Percentiles rank a stretch among this genome's conserved stretches.
phyloP scores from a whole-genome alignment of 352 stramenopile species.

The Aphanomyces cochlioides region DNA sequence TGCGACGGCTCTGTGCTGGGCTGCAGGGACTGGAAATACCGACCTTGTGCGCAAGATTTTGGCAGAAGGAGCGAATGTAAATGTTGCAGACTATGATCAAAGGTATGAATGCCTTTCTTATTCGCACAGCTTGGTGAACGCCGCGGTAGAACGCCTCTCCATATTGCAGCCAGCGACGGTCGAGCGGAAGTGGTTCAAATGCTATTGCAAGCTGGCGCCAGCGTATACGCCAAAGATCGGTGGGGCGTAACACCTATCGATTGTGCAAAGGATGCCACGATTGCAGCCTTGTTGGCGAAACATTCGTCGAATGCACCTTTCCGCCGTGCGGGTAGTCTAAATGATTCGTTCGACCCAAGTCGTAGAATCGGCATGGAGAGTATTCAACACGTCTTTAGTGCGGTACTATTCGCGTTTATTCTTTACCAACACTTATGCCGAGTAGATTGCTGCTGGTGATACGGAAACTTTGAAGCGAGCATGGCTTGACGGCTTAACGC shows the following conservation, averaged over 20 bases:
- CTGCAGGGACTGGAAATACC: conserved; percentile 56
- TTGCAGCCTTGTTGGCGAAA: conserved; percentile 47
- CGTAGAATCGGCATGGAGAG: neutral
- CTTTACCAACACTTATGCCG: conserved; percentile 46
- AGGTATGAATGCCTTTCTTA: conserved; percentile 37
- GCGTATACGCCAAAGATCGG: conserved; percentile 50
- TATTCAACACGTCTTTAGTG: conserved; percentile 14
- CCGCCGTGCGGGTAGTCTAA: conserved; percentile 11
- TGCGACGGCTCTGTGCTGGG: conserved; percentile 71
- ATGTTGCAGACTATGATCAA: conserved; percentile 72
- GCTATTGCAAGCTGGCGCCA: conserved; percentile 55
- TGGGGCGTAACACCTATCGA: conserved; percentile 70
- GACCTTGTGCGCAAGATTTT: conserved; percentile 54
- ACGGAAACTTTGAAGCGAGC: conserved; percentile 71
- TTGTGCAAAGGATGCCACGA: conserved; percentile 53
- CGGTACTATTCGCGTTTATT: neutral
- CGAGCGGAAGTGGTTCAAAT: conserved; percentile 57
- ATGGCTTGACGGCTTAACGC: conserved; percentile 59
- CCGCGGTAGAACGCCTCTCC: conserved; percentile 54
- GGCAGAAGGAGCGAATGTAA: conserved; percentile 64
- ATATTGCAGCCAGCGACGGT: conserved; percentile 68
- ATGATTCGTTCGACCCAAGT: conserved; percentile 33
- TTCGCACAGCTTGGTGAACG: neutral
- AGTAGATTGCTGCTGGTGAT: conserved; percentile 55
- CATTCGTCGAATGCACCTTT: conserved; percentile 29